These are phyloP conservation scores for Alectoria sarmentosa DNA, from an alignment of 495 filamentous ascomycete species.

Conservation along the genomic window DNA sequence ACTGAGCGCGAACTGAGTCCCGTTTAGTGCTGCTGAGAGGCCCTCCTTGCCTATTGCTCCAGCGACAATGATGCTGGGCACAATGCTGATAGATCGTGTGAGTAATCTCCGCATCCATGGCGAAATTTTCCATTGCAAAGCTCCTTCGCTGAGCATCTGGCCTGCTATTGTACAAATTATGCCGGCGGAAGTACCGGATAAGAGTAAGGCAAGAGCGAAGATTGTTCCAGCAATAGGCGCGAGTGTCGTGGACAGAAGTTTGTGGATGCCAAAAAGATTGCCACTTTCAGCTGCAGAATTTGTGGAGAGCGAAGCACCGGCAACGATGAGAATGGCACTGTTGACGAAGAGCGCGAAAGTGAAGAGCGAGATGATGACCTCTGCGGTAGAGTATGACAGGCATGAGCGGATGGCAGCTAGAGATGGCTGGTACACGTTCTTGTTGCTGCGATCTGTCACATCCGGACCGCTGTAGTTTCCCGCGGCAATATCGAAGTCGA, in stretches of 20 bases:
- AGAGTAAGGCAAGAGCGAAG: slow-evolving; percentile 68
- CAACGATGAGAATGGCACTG: slow-evolving; percentile 81
- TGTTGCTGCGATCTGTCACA: slow-evolving; percentile 31
- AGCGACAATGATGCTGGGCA: slow-evolving; percentile 75
- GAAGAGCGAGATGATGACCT: slow-evolving; percentile 71
- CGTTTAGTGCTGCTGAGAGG: slow-evolving; percentile 66
- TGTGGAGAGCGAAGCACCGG: slow-evolving; percentile 67
- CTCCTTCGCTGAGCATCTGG: slow-evolving; percentile 77
- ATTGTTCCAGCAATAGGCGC: slow-evolving; percentile 66
- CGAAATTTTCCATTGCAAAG: slow-evolving; percentile 59
- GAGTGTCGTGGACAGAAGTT: slow-evolving; percentile 61
- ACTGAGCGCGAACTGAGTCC: slow-evolving; percentile 71
- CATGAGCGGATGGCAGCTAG: slow-evolving; percentile 70
- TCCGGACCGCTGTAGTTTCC: slow-evolving; percentile 44
- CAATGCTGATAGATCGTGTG: slow-evolving; percentile 68
- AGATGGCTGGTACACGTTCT: slow-evolving; percentile 66
- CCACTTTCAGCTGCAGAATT: slow-evolving; percentile 50
- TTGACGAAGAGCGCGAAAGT: slow-evolving; percentile 95
- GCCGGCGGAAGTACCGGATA: slow-evolving; percentile 70
- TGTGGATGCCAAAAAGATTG: slow-evolving; percentile 77
- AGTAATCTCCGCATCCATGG: slow-evolving; percentile 69
- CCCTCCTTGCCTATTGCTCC: slow-evolving; percentile 66
- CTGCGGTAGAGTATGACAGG: slow-evolving; percentile 72
- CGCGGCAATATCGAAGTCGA: slow-evolving; percentile 61
- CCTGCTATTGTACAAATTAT: slow-evolving; percentile 81